Conservation (phyloP, 192 early-diverging fungal genomes). For the Linnemannia exigua region DNA sequence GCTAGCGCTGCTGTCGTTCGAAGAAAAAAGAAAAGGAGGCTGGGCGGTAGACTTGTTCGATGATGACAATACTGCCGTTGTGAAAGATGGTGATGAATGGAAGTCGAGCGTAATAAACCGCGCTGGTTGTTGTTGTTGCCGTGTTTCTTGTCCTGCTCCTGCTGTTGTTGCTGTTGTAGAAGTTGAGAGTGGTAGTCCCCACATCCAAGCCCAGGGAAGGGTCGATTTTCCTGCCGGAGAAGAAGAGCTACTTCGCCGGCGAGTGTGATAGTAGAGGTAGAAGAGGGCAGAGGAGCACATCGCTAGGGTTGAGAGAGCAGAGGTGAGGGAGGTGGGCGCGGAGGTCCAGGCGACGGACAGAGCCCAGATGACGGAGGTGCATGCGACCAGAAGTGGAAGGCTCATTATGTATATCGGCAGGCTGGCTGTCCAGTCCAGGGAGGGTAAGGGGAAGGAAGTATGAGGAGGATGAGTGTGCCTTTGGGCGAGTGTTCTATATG, state of each 20-base stretch:
- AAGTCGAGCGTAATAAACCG: neutral
- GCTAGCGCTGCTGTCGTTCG: neutral
- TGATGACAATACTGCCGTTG: neutral
- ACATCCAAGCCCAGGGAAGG: neutral
- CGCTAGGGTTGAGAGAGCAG: neutral
- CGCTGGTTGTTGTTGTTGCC: neutral
- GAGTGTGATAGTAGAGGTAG: neutral
- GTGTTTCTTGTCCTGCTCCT: neutral
- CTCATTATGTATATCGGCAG: conserved; percentile 14
- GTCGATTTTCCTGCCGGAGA: neutral
- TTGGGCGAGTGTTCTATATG: neutral
- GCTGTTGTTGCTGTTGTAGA: neutral
- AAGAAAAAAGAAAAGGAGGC: neutral
- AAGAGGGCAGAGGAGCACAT: conserved; percentile 18
- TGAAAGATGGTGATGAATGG: neutral
- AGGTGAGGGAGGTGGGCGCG: neutral
- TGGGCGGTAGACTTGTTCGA: neutral
- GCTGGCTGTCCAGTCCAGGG: neutral
- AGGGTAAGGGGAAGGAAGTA: neutral
- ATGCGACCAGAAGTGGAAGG: neutral
- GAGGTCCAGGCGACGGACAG: conserved; percentile 20
- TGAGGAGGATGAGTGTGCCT: neutral
- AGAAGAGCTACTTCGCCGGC: neutral
- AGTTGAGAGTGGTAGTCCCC: neutral
- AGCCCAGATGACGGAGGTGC: conserved; percentile 26